A percentile compares a stretch with the other conserved stretches of the same genome.
phyloP scores from a whole-genome alignment of 495 filamentous ascomycete species.

The Annulohypoxylon maeteangense region DNA sequence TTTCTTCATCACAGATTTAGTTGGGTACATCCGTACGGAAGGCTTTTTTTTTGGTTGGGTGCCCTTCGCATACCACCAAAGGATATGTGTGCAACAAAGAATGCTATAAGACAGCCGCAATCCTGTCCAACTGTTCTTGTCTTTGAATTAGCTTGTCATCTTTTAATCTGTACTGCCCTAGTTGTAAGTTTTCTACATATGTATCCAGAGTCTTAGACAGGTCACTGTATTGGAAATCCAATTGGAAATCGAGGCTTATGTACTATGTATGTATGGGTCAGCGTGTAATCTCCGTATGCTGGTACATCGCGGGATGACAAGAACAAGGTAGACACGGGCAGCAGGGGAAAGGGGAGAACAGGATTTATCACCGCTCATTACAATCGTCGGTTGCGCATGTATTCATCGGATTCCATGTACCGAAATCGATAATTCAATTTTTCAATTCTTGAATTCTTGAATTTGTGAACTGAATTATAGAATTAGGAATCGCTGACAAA shows the following conservation, averaged over 20 bases:
- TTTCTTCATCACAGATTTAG: constrained; percentile 11
- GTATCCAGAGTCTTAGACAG: constrained; percentile 39
- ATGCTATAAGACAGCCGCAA: constrained; percentile 35
- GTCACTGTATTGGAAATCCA: constrained; percentile 17
- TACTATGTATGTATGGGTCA: constrained; percentile 28
- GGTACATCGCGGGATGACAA: constrained; percentile 41
- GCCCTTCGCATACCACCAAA: constrained; percentile 20
- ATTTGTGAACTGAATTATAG: neutral
- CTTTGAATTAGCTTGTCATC: constrained; percentile 32
- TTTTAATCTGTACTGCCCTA: constrained; percentile 25
- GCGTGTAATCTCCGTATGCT: constrained; percentile 44
- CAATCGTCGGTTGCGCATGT: constrained; percentile 18
- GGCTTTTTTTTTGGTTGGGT: constrained; percentile 15
- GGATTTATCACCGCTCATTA: constrained; percentile 36
- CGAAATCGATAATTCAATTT: constrained; percentile 18
- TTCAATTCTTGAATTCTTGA: constrained; percentile 14
- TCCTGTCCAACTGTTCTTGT: constrained; percentile 34
- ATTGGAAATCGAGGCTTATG: constrained; percentile 23
- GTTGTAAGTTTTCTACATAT: constrained; percentile 12
- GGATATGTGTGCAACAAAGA: constrained; percentile 30
- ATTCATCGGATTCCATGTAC: constrained; percentile 13
- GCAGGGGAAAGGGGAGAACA: constrained; percentile 19
- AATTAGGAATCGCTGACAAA: constrained; percentile 31
- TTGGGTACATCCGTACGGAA: constrained; percentile 10
- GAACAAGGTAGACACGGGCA: constrained; percentile 34